Base-by-base conservation (phyloP, 495 filamentous ascomycete species). In the Astrocystis sublimbata region DNA sequence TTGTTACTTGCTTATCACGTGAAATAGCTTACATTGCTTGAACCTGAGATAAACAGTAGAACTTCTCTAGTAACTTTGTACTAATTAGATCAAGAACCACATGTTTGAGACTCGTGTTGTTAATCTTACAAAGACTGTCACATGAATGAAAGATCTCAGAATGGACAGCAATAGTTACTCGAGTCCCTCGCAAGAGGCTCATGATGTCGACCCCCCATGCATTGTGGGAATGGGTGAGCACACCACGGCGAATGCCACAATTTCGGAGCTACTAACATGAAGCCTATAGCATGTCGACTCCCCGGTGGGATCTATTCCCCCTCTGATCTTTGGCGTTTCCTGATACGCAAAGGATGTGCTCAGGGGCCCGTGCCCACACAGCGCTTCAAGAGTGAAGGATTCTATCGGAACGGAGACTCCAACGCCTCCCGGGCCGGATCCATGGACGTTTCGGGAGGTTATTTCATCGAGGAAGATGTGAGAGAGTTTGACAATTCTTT, bases 401-500 rank as follows among this genome's bases (percentile, higher is more conserved):
- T 58, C 24, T 38, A 64, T 15, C 6, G 6, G 19, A 24, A 53
- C 2, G 35, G 28, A 1, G 30, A 26, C 26, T n/a, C n/a, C n/a
- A n/a, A n/a, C n/a, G n/a, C n/a, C n/a, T n/a, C n/a, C n/a, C 31
- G 35, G 7, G 17, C 41, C 9, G 51, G 51, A 23, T 10, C 12
- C 4, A 59, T 28, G 31, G 49, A 38, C 21, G 42, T 47, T 6
- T 17, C 15, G 1, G 63, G 63, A 0, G 63, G 63, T 6, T 61
- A 69, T 61, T 65, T 64, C 49, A 30, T 56, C 13, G 9, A 61
- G 4, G 60, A 61, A 47, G 61, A 63, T 58, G 24, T 60, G 42
- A 54, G 59, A 7, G 26, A 35, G 24, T 62, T 69, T 49, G 66
- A 66, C 4, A 63, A 57, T 30, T 13, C 30, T 26, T 60, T 66